Conservation (phyloP, 2,329 filamentous ascomycete species). For the Tolypocladium pustulatum region DNA sequence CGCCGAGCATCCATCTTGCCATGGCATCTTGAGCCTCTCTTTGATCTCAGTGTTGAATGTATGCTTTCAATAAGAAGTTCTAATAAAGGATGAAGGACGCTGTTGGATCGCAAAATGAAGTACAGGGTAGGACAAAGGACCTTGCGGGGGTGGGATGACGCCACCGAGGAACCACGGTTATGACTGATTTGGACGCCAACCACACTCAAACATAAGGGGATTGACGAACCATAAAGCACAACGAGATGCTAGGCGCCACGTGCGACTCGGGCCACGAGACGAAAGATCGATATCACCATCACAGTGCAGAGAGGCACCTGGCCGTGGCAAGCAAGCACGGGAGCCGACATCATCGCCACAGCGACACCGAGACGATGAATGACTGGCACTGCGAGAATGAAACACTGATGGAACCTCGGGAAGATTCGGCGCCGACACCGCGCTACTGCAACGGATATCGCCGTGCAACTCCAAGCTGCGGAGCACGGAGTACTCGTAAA, state of each 20-base stretch:
- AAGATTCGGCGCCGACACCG: not conserved
- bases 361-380: not conserved
- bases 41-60: too few relatives aligned
- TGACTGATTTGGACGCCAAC: too few relatives aligned
- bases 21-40: not conserved
- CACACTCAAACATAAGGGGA: not conserved
- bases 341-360: not conserved
- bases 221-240: not conserved
- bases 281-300: not conserved
- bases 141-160: not conserved
- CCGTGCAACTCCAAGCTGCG: not conserved
- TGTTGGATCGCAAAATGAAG: too few relatives aligned
- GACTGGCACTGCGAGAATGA: not conserved
- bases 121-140: not conserved
- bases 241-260: not conserved
- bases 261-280: not conserved
- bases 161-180: not conserved
- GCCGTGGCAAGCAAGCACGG: too few relatives aligned
- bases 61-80: too few relatives aligned
- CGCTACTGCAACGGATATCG: not conserved
- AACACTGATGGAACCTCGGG: not conserved
- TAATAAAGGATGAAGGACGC: too few relatives aligned
- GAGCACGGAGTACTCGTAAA: too few relatives aligned
- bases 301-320: not conserved
- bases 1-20: not conserved